Evolutionary conservation across 345 rosid genomes (phyloP).

Genomic region (Rhizophora mangle): DNA sequence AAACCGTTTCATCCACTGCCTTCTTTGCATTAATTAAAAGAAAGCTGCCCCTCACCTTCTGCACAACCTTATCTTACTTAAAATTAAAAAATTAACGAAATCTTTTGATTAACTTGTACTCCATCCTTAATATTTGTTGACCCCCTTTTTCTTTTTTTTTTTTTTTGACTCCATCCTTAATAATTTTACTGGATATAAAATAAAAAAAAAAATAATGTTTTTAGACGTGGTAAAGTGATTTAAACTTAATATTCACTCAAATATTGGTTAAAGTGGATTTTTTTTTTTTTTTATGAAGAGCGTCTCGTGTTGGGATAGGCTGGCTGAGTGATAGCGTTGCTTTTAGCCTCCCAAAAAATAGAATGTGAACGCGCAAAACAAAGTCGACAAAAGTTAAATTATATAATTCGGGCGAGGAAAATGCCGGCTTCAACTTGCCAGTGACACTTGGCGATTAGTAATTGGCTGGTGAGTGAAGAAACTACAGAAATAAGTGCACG

Average conservation of each 20-base stretch:
- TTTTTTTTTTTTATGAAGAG: no score
- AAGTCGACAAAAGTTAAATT: slow-evolving; percentile 25
- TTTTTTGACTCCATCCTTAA: no score
- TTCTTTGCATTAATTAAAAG: no score
- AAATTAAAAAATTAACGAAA: neutral
- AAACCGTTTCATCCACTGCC: slow-evolving; percentile 10
- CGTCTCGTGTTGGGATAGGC: no score
- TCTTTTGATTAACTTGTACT: no score
- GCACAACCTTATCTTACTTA: slow-evolving; percentile 1
- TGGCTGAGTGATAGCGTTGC: neutral
- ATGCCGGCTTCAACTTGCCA: slow-evolving; percentile 1
- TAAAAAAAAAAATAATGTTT: neutral
- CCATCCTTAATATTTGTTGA: no score
- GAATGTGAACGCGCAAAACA: slow-evolving; percentile 27
- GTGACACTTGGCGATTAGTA: neutral
- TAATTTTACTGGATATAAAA: neutral
- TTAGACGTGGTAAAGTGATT: no score
- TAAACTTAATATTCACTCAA: neutral
- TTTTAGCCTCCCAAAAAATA: slow-evolving; percentile 1
- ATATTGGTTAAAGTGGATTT: no score
- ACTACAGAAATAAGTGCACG: neutral
- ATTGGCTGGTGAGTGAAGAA: no score
- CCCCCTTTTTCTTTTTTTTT: no score
- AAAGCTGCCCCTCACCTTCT: neutral
- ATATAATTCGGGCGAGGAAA: neutral